Base-by-base conservation (phyloP, 2,329 filamentous ascomycete species). In the Aspergillus versicolor region DNA sequence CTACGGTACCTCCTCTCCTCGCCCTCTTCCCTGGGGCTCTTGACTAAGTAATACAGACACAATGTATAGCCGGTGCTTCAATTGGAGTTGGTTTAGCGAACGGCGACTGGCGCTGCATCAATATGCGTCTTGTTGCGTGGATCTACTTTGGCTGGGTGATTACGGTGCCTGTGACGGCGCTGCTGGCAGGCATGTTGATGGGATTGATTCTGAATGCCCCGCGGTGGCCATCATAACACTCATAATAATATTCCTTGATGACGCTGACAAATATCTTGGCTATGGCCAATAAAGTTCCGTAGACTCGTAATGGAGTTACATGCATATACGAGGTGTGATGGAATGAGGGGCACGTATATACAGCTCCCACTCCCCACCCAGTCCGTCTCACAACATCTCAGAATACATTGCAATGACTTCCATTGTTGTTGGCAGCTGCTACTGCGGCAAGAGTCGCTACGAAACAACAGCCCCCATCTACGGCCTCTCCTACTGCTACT, bases 111-210 rank as follows among this genome's bases (percentile, higher is more conserved):
- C 68, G 72, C 15, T 75, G 75, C 5, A 75, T 79, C 56, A 79
- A 79, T 52, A 77, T 76, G 76, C 69, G 69, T 32, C 75, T 78
- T 52, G 54, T 79, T 27, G 69, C 57, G 4, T 77, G 70, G 62
- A 79, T 80, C 50, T 75, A 78, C 58, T 67, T 70, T 44, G 76
- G 75, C 8, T 79, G 77, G 77, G 65, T 79, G 21, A 62, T 79
- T 41, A 79, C 77, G 2, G 65, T 80, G 12, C 77, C 77, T 41
- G 63, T 60, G 51, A 77, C 77, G 7, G 77, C 76, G 41, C 61
- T 77, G 44, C 64, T 77, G 13, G 61, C 73, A 13, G 77, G 77
- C 1, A 46, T 77, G 30, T 38, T 78, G 1, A 76, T 74, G 54
- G 58, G 72, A 24, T 74, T 78, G 70, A 75, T 75, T 5, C 57